phyloP scores from a whole-genome alignment of 768 basidiomycete species.

The Podaxis sp. region DNA sequence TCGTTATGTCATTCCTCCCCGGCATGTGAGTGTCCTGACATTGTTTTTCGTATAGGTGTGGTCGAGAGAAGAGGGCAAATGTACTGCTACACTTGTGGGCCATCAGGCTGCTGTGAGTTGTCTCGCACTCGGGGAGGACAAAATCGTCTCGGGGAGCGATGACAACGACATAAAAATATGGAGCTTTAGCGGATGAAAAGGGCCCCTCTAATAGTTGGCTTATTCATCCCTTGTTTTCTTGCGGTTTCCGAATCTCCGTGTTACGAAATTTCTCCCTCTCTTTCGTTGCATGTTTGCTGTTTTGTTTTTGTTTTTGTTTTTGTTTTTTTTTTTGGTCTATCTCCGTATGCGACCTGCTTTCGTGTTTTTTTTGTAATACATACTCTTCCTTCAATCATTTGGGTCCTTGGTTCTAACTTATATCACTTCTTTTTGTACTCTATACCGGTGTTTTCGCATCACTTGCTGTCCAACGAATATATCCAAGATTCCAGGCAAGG shows the following conservation, averaged over 20 bases:
- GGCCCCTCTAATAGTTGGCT: slow-evolving; percentile 4
- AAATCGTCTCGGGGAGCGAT: slow-evolving; percentile 95
- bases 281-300: not conserved
- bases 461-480: not conserved
- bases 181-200: slow-evolving; percentile 50
- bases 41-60: slow-evolving; percentile 61
- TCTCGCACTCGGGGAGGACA: slow-evolving; percentile 86
- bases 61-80: slow-evolving; percentile 86
- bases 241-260: not conserved
- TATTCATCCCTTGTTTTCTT: slow-evolving; percentile 7
- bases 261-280: not conserved
- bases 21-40: not conserved
- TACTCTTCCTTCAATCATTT: not conserved
- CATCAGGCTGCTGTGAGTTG: slow-evolving; percentile 95
- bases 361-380: not conserved
- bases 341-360: not conserved
- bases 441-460: not conserved
- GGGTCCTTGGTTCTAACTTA: not conserved
- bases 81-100: slow-evolving; percentile 86
- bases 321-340: not conserved
- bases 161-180: slow-evolving; percentile 86
- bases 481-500: not conserved
- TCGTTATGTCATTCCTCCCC: slow-evolving; percentile 18
- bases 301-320: too few species aligned
- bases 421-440: not conserved